Conservation (phyloP, 2,329 filamentous ascomycete genomes). For the Sordariomycetes sp. region DNA sequence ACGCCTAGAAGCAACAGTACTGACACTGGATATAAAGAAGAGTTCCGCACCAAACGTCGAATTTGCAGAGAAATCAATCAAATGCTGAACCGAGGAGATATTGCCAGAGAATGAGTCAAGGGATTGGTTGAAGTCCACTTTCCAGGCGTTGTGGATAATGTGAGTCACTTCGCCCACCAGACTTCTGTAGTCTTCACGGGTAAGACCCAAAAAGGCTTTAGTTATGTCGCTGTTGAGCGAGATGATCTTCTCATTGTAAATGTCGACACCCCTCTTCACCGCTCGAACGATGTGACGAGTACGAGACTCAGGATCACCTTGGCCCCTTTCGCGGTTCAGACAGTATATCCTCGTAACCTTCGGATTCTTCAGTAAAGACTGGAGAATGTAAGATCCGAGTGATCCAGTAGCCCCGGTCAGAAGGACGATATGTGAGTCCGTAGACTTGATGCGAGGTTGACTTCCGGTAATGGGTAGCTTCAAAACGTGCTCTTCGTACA, state of each 20-base stretch:
- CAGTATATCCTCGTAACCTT: conserved; percentile 10
- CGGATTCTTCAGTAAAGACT: conserved; percentile 15
- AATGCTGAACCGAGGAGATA: conserved; percentile 37
- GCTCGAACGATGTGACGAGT: too few relatives aligned
- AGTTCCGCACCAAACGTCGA: conserved; percentile 25
- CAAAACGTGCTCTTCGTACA: conserved; percentile 19
- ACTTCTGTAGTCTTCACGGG: conserved; percentile 3
- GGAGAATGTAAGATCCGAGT: conserved; percentile 64
- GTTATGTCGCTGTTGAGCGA: conserved; percentile 5
- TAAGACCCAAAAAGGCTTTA: conserved; percentile 2
- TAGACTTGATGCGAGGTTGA: conserved; percentile 8
- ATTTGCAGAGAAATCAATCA: conserved; percentile 31
- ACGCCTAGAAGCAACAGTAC: conserved; percentile 13
- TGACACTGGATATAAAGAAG: conserved; percentile 34
- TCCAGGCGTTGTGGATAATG: conserved; percentile 8
- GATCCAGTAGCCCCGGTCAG: conserved; percentile 86
- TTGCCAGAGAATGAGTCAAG: conserved; percentile 16
- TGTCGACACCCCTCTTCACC: neutral
- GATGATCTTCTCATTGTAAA: conserved; percentile 4
- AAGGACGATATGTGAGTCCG: conserved; percentile 50
- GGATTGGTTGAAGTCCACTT: conserved; percentile 6
- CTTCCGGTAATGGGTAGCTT: conserved; percentile 11
- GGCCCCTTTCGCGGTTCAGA: conserved; percentile 14
- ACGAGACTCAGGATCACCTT: neutral
- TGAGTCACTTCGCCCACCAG: conserved; percentile 4